Evolutionary conservation across 2,329 filamentous ascomycete species (phyloP).

Genomic region (Zopfia rhizophila): DNA sequence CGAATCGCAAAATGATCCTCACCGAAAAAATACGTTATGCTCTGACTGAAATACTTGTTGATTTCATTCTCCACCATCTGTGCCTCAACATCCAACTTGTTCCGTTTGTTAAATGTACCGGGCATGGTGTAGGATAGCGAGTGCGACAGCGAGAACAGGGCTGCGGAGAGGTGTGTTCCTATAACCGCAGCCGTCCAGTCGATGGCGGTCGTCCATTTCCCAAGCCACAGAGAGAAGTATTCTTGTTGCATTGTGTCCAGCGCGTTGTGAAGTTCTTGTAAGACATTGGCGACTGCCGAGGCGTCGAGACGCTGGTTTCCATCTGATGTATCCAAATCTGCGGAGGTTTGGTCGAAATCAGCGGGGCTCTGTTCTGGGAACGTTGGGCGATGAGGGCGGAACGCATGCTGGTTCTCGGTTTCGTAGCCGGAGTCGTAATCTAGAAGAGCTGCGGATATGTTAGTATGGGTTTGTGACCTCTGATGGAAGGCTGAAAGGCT

Average conservation of each 20-base stretch:
- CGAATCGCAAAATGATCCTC: constrained; percentile 81
- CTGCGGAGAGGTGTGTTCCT: constrained; percentile 80
- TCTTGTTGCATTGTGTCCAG: constrained; percentile 79
- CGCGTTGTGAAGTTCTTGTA: constrained; percentile 60
- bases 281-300: constrained; percentile 25
- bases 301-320: too few species aligned
- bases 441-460: constrained; percentile 2
- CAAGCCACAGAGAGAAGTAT: constrained; percentile 81
- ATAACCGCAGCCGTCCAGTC: constrained; percentile 94
- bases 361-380: not conserved
- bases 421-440: constrained; percentile 21
- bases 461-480: constrained; percentile 3
- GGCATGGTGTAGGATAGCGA: constrained; percentile 62
- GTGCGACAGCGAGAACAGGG: constrained; percentile 75
- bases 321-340: too few species aligned
- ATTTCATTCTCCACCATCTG: constrained; percentile 79
- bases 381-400: constrained; percentile 5
- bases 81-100: constrained; percentile 46
- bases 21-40: constrained; percentile 83
- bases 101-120: constrained; percentile 37
- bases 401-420: constrained; percentile 24
- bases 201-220: constrained; percentile 85
- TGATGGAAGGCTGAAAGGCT: too few species aligned
- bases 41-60: constrained; percentile 81
- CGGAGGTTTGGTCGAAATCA: too few species aligned